Evolutionary conservation across 2,329 filamentous ascomycete species (phyloP).

Genomic region (Albophoma yamanashiensis): DNA sequence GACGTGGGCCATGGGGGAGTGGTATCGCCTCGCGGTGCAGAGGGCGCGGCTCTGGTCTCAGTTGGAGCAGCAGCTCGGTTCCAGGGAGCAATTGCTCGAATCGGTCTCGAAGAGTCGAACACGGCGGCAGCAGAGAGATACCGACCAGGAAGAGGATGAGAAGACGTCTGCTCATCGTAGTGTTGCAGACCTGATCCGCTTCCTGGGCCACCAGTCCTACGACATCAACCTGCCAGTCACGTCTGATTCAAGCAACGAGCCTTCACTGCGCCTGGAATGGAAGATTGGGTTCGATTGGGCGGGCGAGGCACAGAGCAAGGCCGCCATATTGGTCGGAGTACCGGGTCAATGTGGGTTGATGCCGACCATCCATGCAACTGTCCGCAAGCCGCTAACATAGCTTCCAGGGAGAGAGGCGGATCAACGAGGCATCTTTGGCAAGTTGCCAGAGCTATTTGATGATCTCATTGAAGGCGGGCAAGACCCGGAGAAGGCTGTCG

Average conservation of each 20-base stretch:
- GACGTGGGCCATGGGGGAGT: constrained; percentile 59
- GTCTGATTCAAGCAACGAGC: constrained; percentile 20
- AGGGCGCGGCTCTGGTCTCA: constrained; percentile 53
- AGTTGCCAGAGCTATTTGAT: constrained; percentile 50
- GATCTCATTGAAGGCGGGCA: constrained; percentile 44
- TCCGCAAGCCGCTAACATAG: constrained; percentile 6
- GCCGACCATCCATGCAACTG: neutral
- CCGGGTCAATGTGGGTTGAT: constrained; percentile 51
- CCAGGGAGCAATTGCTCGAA: constrained; percentile 16
- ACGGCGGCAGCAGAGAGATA: constrained; percentile 11
- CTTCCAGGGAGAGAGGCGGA: constrained; percentile 50
- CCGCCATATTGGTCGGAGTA: constrained; percentile 43
- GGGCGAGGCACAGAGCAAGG: constrained; percentile 52
- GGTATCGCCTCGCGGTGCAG: constrained; percentile 49
- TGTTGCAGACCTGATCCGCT: constrained; percentile 36
- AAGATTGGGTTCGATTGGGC: constrained; percentile 60
- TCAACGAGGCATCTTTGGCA: constrained; percentile 40
- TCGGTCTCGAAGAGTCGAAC: constrained; percentile 12
- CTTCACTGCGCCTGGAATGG: constrained; percentile 49
- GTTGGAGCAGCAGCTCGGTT: constrained; percentile 35
- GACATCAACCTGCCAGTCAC: constrained; percentile 29
- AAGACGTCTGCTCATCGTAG: constrained; percentile 5
- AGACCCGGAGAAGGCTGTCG: constrained; percentile 44
- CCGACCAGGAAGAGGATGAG: constrained; percentile 11
- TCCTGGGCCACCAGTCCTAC: constrained; percentile 40